Base-by-base conservation (phyloP, 2,329 filamentous ascomycete genomes). In the Talaromyces marneffei region DNA sequence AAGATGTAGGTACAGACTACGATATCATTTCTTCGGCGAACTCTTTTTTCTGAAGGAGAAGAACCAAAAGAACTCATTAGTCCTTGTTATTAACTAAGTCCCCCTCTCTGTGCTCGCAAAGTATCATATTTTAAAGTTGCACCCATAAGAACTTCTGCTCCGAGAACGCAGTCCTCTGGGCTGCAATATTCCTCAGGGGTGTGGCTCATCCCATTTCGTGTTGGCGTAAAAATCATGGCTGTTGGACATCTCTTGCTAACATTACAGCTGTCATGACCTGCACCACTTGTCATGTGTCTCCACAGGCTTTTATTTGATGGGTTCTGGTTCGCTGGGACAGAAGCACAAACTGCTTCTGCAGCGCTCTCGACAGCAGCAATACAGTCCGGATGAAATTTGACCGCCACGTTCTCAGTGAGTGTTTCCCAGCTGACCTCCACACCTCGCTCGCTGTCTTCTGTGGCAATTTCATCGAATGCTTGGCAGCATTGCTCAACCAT, bases 161-260 rank as follows among this genome's bases (percentile, higher is more conserved):
- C 71, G 12, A 72, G 57, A 31, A 69, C 67, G 66, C 70, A 72
- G 57, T 73, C 65, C 23, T 83, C 81, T 0, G 77, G 77, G n/a
- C 74, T 79, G 29, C 81, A 81, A 64, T 83, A 85, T 66, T 86
- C 84, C 12, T 79, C 75, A 3, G 84, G 83, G 65, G 85, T 81
- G 67, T 86, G 84, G 63, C 80, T 84, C 18, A 86, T 74, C 0
- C 84, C 84, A 61, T 84, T 79, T 66, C 75, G 77, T 62, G 82
- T 85, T 9, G 83, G 83, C 6, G 85, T 81, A 63, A 87, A 87
- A n/a, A 86, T 84, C 84, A 87, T 86, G 16, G 81, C 79, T 3
- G 83, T 84, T 14, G 84, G 84, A 57, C 79, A 83, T 37, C 75
- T 75, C 57, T 79, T 76, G 61, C 78, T 83, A 10, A 83, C 79